These are phyloP conservation scores for Rhodotorula sp. DNA, from an alignment of 1,284 basidiomycete species.

Conservation along the genomic window DNA sequence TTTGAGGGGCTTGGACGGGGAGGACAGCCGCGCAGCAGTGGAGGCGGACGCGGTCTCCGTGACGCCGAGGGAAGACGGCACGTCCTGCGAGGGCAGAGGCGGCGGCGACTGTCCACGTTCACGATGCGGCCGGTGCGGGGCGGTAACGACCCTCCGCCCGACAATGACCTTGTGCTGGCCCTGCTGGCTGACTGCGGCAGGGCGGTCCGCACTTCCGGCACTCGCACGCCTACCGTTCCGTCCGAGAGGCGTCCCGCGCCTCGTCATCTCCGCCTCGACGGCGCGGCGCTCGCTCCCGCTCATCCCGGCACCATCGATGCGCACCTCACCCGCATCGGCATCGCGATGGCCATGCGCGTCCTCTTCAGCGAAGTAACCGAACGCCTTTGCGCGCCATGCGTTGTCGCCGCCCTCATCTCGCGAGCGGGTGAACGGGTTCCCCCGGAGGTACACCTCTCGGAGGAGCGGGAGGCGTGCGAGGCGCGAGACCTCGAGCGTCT, in stretches of 20 bases:
- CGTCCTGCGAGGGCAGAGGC: neutral
- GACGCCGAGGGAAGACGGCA: neutral
- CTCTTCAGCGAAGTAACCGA: slow-evolving; percentile 38
- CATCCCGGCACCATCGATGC: slow-evolving; percentile 40
- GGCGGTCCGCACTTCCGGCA: slow-evolving; percentile 5
- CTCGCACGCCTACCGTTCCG: slow-evolving; percentile 2
- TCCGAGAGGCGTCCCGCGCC: slow-evolving; percentile 1
- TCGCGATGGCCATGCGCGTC: slow-evolving; percentile 22
- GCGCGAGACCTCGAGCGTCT: slow-evolving; percentile 81
- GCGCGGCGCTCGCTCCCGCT: slow-evolving; percentile 29
- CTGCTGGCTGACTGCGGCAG: slow-evolving; percentile 3
- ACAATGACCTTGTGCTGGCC: slow-evolving; percentile 32
- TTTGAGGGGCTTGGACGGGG: neutral
- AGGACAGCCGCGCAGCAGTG: neutral
- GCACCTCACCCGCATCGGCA: slow-evolving; percentile 3
- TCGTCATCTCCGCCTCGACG: slow-evolving; percentile 15
- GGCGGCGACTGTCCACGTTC: neutral
- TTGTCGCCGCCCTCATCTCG: slow-evolving; percentile 35
- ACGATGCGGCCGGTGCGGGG: slow-evolving; percentile 18
- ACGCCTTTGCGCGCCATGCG: slow-evolving; percentile 30
- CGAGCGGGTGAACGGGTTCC: slow-evolving; percentile 67
- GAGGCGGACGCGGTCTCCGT: neutral
- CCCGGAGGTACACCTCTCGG: slow-evolving; percentile 72
- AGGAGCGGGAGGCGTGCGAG: slow-evolving; percentile 77
- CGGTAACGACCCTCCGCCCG: slow-evolving; percentile 32